phyloP scores from a whole-genome alignment of 352 stramenopile genomes.

The Pythium sp. region DNA sequence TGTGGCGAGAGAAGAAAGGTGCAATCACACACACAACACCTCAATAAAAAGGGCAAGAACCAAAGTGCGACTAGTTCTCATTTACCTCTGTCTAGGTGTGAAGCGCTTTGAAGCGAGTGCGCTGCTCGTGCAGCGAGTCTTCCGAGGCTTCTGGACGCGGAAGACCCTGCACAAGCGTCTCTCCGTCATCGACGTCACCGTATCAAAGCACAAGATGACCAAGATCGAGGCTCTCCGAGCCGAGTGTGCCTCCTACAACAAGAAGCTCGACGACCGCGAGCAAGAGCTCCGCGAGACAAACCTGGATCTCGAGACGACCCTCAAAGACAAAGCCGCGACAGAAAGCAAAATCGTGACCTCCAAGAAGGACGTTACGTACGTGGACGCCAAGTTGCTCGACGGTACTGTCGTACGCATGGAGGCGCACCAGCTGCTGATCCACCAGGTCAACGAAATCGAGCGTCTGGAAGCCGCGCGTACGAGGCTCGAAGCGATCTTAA shows the following conservation, averaged over 20 bases:
- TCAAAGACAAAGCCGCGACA: constrained; percentile 21
- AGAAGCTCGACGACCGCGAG: constrained; percentile 18
- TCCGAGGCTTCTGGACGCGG: constrained; percentile 35
- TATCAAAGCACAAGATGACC: constrained; percentile 20
- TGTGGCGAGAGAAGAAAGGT: constrained; percentile 29
- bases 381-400: constrained; percentile 28
- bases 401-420: constrained; percentile 32
- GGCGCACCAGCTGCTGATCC: constrained; percentile 26
- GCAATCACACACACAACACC: no score
- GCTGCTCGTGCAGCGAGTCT: constrained; percentile 41
- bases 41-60: no score
- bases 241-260: constrained; percentile 22
- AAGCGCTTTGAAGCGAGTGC: constrained; percentile 31
- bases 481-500: constrained; percentile 19
- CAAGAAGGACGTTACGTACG: constrained; percentile 11
- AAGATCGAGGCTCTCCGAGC: constrained; percentile 24
- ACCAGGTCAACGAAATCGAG: constrained; percentile 31
- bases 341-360: constrained; percentile 11
- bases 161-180: constrained; percentile 22
- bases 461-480: constrained; percentile 15
- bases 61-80: no score
- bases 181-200: constrained; percentile 8
- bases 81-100: constrained; percentile 9
- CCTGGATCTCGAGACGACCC: constrained; percentile 17
- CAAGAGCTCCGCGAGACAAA: constrained; percentile 19